These are phyloP conservation scores for Beauveria bassiana DNA, from an alignment of 2,329 filamentous ascomycete species.

Conservation along the genomic window DNA sequence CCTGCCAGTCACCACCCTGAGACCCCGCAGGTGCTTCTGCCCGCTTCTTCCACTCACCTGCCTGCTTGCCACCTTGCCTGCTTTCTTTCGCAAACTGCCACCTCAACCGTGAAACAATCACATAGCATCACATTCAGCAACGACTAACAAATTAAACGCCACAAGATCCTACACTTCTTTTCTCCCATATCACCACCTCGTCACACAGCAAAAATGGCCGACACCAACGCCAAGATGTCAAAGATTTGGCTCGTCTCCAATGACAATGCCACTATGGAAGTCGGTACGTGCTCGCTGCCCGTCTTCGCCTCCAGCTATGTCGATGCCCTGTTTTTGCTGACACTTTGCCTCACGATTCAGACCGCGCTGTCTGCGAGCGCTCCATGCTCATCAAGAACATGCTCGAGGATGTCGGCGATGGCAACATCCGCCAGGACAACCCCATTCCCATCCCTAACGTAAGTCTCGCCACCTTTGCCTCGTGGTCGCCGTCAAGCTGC, in stretches of 20 bases:
- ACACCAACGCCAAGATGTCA: constrained; percentile 21
- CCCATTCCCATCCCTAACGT: constrained; percentile 85
- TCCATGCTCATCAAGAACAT: constrained; percentile 97
- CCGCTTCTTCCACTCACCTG: constrained; percentile 2
- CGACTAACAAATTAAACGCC: background rate
- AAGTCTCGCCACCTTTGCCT: constrained; percentile 21
- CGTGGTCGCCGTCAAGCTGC: too few species aligned
- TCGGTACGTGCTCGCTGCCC: constrained; percentile 31
- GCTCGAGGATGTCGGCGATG: constrained; percentile 82
- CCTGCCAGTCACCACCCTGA: background rate
- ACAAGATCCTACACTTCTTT: background rate
- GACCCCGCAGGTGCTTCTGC: constrained; percentile 10
- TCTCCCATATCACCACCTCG: background rate
- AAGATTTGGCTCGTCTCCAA: constrained; percentile 46
- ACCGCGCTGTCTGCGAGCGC: constrained; percentile 79
- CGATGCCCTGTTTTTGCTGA: constrained; percentile 8
- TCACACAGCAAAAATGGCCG: constrained; percentile 24
- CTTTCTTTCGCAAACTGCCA: background rate
- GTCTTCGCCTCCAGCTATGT: background rate
- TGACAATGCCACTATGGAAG: constrained; percentile 38
- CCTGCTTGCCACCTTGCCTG: background rate
- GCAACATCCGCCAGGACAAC: constrained; percentile 44
- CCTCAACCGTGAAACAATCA: background rate
- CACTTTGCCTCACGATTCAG: constrained; percentile 31
- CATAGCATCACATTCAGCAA: background rate